These are phyloP conservation scores for Rhodofomes roseus DNA, from an alignment of 1,284 basidiomycete species.

Conservation along the genomic window DNA sequence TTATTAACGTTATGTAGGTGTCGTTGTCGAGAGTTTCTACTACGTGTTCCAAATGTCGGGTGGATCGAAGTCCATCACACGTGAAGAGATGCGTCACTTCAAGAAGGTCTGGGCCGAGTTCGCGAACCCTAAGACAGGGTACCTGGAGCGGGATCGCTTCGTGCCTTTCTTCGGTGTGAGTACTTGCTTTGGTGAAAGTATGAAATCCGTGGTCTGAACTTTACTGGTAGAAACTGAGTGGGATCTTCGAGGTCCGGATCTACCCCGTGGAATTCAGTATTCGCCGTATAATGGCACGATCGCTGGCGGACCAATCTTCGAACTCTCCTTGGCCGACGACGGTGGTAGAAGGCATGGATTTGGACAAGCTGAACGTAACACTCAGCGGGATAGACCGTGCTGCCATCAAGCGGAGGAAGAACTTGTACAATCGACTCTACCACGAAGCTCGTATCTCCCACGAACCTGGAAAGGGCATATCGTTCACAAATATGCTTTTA, in stretches of 20 bases:
- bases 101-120: constrained; percentile 93
- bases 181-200: constrained; percentile 9
- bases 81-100: constrained; percentile 90
- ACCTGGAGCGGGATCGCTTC: constrained; percentile 70
- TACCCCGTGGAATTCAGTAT: constrained; percentile 72
- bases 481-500: constrained; percentile 89
- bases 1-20: constrained; percentile 45
- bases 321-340: constrained; percentile 6
- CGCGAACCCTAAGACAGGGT: constrained; percentile 77
- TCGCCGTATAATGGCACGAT: constrained; percentile 51
- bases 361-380: constrained; percentile 55
- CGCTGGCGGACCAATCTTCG: constrained; percentile 29
- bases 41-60: constrained; percentile 91
- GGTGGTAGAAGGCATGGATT: constrained; percentile 55
- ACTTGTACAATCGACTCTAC: constrained; percentile 72
- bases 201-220: too few relatives aligned
- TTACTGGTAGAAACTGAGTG: constrained; percentile 63
- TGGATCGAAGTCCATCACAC: constrained; percentile 78
- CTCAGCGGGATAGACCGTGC: constrained; percentile 65
- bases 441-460: constrained; percentile 82
- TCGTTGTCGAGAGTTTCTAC: constrained; percentile 95
- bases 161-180: constrained; percentile 81
- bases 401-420: constrained; percentile 62
- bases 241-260: constrained; percentile 82
- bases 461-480: constrained; percentile 76